Conservation (phyloP, 331 rosid genomes). For the Malus hybrid region DNA sequence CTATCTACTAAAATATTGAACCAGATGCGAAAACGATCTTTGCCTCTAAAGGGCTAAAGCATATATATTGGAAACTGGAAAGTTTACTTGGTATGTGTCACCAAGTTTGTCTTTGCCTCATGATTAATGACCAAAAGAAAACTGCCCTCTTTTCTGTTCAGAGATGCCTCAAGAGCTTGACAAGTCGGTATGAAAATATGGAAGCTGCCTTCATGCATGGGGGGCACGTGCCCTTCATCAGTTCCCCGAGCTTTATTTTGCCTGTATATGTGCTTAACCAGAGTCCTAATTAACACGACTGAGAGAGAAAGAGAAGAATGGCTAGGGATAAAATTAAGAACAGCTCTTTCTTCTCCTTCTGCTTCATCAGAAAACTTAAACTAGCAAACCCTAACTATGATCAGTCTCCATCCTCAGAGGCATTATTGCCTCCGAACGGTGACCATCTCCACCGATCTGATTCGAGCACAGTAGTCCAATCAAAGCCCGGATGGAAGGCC, state of each 20-base stretch:
- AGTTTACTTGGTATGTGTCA: no score
- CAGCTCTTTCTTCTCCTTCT: no score
- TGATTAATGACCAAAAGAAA: not conserved
- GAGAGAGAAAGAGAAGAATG: not conserved
- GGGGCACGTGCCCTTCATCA: not conserved
- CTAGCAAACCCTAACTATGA: not conserved
- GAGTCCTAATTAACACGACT: not conserved
- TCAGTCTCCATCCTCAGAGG: not conserved
- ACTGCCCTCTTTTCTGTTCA: not conserved
- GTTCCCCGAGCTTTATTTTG: not conserved
- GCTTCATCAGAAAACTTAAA: no score
- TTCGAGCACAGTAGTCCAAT: not conserved
- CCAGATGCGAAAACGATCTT: no score
- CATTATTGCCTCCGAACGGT: not conserved
- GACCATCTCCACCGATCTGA: not conserved
- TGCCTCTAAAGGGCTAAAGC: no score
- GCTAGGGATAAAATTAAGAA: not conserved
- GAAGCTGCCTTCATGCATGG: not conserved
- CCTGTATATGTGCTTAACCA: not conserved
- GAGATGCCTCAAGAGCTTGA: not conserved
- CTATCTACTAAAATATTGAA: accelerated
- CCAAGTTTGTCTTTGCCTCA: not conserved
- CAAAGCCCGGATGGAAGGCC: conserved; percentile 10
- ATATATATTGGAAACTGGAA: no score
- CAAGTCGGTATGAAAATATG: not conserved